Conservation (phyloP, 345 rosid genomes). For the Anastatica hierochuntica region DNA sequence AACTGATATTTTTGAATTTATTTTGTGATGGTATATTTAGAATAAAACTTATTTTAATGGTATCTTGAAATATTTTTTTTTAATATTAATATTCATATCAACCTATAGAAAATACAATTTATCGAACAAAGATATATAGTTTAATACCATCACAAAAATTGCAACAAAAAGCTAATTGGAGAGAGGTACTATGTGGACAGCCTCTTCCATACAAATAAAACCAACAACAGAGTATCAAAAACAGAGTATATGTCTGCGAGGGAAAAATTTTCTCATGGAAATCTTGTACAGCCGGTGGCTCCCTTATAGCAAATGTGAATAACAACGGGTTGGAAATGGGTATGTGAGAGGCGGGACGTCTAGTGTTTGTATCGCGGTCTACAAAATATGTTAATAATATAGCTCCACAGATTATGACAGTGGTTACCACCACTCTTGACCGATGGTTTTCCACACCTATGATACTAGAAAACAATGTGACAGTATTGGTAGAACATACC, state of each 20-base stretch:
- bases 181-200: constrained; percentile 36
- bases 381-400: constrained; percentile 44
- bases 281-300: constrained; percentile 47
- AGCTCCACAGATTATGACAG: constrained; percentile 47
- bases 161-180: constrained; percentile 48
- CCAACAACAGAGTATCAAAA: constrained; percentile 14
- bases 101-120: no score
- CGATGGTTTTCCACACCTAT: constrained; percentile 33
- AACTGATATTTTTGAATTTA: no score
- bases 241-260: constrained; percentile 37
- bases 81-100: no score
- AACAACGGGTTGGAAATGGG: constrained; percentile 34
- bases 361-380: constrained; percentile 33
- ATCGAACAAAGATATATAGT: no score
- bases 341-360: constrained; percentile 39
- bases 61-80: no score
- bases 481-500: constrained; percentile 18
- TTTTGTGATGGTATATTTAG: no score
- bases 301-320: constrained; percentile 27
- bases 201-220: no score
- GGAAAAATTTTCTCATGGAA: constrained; percentile 45
- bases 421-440: constrained; percentile 44
- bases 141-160: no score
- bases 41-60: no score
- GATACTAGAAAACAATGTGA: constrained; percentile 33